Base-by-base conservation (phyloP, 2,329 filamentous ascomycete species). In the Cladorrhinum sp. region DNA sequence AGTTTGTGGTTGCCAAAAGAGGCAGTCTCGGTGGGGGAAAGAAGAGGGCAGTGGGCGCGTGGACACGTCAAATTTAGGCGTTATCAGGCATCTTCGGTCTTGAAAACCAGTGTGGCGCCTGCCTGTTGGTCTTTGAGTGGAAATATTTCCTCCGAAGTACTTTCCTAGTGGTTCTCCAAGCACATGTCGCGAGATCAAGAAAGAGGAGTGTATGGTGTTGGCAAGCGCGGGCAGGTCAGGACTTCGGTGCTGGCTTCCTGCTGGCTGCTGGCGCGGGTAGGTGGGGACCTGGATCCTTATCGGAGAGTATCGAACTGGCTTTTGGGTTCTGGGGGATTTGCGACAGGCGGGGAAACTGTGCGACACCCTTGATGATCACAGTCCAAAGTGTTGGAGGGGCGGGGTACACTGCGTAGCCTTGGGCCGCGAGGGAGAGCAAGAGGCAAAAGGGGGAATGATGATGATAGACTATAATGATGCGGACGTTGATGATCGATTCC, bases 111-210 rank as follows among this genome's bases (percentile, higher is more conserved):
- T 24, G 49, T 49, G n/a, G 57, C 52, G 53, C 55, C 65, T 66
- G 61, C 61, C 58, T 65, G 51, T 30, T 39, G 21, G 42, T 58
- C 20, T 57, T 36, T 46, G 8, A 46, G 42, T 42, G 30, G 42
- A 48, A 60, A 55, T 14, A 52, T 10, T 24, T 59, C 21, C 48
- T 59, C 53, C 57, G 55, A 36, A 33, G 30, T 51, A 50, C 62
- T 57, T 64, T 48, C 48, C 58, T 60, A 66, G 55, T 51, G 48
- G 20, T 49, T 58, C 50, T 59, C 60, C 62, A 66, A 55, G 54
- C 54, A 52, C 57, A 63, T 65, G 49, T 53, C 57, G 52, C 36
- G 55, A 59, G 58, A 60, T 23, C 24, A 33, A 28, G 42, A 46
- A 4, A 18, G 2, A 20, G 16, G 10, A 54, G 52, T 36, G 12